These are phyloP conservation scores for Aspergillus flavus DNA, from an alignment of 2,329 filamentous ascomycete species.

Conservation along the genomic window DNA sequence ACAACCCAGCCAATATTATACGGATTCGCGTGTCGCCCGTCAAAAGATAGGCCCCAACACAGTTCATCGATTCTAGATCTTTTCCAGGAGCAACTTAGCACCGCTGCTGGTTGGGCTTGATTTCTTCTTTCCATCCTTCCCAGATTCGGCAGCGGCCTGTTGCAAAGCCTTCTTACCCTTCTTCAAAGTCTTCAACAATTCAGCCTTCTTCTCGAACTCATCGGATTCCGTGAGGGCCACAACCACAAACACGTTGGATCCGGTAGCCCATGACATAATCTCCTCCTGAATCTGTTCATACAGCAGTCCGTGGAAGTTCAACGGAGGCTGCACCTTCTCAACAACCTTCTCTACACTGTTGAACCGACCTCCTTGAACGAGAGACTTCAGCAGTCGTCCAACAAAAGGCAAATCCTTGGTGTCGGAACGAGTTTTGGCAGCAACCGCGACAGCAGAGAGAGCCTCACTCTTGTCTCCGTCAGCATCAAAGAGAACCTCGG, in stretches of 20 bases:
- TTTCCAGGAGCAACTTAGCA: constrained; percentile 42
- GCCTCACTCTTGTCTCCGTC: constrained; percentile 76
- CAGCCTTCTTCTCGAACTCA: constrained; percentile 67
- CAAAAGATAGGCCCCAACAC: background rate
- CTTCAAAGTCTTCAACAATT: constrained; percentile 70
- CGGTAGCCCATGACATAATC: constrained; percentile 80
- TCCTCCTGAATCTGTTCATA: constrained; percentile 78
- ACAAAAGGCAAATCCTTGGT: constrained; percentile 67
- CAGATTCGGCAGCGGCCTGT: constrained; percentile 56
- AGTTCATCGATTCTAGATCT: constrained; percentile 27
- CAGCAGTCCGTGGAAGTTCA: constrained; percentile 80
- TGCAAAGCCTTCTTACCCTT: constrained; percentile 72
- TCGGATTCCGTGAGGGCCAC: constrained; percentile 77
- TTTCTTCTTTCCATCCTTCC: constrained; percentile 48
- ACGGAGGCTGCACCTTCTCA: constrained; percentile 70
- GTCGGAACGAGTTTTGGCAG: constrained; percentile 45
- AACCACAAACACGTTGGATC: constrained; percentile 82
- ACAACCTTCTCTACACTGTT: constrained; percentile 73
- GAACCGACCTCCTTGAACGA: constrained; percentile 87
- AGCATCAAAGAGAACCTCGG: constrained; percentile 76
- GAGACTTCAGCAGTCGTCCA: constrained; percentile 84
- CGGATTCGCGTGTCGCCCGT: background rate
- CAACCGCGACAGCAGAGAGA: constrained; percentile 64
- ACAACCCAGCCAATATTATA: constrained; percentile 6
- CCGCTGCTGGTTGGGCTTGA: constrained; percentile 49